phyloP scores from a whole-genome alignment of 2,329 filamentous ascomycete genomes.

The Mycogone perniciosa region DNA sequence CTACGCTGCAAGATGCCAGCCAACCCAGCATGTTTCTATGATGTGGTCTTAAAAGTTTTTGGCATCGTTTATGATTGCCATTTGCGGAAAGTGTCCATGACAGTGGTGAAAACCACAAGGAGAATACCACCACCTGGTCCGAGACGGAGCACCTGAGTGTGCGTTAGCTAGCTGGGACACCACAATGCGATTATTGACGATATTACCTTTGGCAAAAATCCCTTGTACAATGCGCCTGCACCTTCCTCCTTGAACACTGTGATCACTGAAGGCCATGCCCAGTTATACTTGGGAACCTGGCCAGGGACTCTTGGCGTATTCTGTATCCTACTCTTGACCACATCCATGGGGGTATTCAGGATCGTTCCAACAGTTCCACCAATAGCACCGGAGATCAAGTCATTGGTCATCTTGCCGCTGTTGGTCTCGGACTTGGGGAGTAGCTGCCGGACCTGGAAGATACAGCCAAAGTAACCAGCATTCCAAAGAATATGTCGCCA shows the following conservation, averaged over 20 bases:
- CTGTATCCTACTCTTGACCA: slow-evolving; percentile 97
- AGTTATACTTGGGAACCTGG: slow-evolving; percentile 89
- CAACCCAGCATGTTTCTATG: slow-evolving; percentile 1
- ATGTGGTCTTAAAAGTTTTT: not conserved
- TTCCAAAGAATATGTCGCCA: slow-evolving; percentile 94
- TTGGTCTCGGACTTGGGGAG: slow-evolving; percentile 78
- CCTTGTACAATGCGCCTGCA: slow-evolving; percentile 89
- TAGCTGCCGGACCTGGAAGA: slow-evolving; percentile 88
- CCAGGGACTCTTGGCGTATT: slow-evolving; percentile 84
- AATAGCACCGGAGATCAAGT: slow-evolving; percentile 77
- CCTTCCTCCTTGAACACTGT: slow-evolving; percentile 93
- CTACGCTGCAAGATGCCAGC: not conserved
- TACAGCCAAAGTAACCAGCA: slow-evolving; percentile 94
- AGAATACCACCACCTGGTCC: slow-evolving; percentile 60
- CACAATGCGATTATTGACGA: slow-evolving; percentile 5
- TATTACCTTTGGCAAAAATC: slow-evolving; percentile 91
- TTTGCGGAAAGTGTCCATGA: slow-evolving; percentile 87
- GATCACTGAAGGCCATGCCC: slow-evolving; percentile 82
- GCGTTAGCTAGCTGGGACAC: slow-evolving; percentile 4
- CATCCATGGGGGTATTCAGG: slow-evolving; percentile 92
- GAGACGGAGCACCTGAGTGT: slow-evolving; percentile 37
- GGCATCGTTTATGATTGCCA: slow-evolving; percentile 23
- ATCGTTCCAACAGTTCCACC: slow-evolving; percentile 87
- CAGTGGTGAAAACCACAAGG: slow-evolving; percentile 77
- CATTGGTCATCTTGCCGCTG: slow-evolving; percentile 74